Evolutionary conservation across 164 flowering plant species (phyloP).

Genomic region (Warburgia ugandensis): DNA sequence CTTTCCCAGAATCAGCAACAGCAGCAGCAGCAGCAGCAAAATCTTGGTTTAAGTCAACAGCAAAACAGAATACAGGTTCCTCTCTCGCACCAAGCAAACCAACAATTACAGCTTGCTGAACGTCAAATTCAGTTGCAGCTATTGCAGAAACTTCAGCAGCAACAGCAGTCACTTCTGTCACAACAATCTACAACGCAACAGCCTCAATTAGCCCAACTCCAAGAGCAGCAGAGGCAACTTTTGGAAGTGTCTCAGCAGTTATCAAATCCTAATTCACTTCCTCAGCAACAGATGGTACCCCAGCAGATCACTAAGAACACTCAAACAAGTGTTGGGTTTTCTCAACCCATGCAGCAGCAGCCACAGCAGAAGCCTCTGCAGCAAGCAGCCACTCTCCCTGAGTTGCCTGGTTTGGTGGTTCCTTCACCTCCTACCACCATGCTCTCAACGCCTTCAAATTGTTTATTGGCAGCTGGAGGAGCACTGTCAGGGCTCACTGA

Average conservation of each 20-base stretch:
- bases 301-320: conserved; percentile 44
- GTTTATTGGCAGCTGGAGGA: conserved; percentile 35
- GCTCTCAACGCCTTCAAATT: conserved; percentile 31
- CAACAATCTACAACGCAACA: conserved; percentile 50
- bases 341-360: conserved; percentile 37
- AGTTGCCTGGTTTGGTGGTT: conserved; percentile 39
- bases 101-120: conserved; percentile 51
- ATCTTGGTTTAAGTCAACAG: conserved; percentile 34
- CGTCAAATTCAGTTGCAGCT: conserved; percentile 67
- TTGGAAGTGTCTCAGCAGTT: conserved; percentile 53
- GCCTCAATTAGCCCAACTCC: conserved; percentile 41
- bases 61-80: conserved; percentile 34
- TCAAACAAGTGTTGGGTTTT: conserved; percentile 32
- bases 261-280: conserved; percentile 32
- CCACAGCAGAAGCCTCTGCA: conserved; percentile 41
- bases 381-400: conserved; percentile 40
- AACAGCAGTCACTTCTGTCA: conserved; percentile 54
- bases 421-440: conserved; percentile 34
- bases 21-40: conserved; percentile 20
- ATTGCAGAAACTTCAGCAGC: conserved; percentile 77
- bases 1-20: conserved; percentile 35
- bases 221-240: conserved; percentile 63
- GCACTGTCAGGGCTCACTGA: conserved; percentile 64
- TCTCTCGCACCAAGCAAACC: conserved; percentile 40
- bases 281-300: conserved; percentile 36